Evolutionary conservation across 331 rosid genomes (phyloP), one percentile per base, ranked within the genome.

Genomic region (Spiraea crenata): DNA sequence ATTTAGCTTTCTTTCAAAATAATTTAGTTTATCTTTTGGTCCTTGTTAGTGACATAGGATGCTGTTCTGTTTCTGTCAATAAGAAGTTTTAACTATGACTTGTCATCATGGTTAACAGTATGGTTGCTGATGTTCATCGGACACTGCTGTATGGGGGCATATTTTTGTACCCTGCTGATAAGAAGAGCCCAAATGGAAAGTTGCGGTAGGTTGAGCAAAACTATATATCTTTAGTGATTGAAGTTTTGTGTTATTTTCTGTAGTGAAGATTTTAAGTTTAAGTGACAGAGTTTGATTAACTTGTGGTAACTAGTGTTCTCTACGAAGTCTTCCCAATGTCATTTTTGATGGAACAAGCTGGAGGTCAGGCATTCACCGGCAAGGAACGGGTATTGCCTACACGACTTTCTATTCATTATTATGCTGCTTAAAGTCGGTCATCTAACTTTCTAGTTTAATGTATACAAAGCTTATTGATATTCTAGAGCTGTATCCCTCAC

Each of bases 291-390:
- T 64, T 65, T 14, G 55, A 14, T 48, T 44, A 9, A 37, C 56
- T 34, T 51, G 60, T 31, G 48, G 71, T 42, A 10, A 63, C 61
- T 55, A 92, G 96, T 82, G 95, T 92, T 56, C 83, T 92, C 78
- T 92, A 92, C 63, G 98, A 92, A 75, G 98, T 92, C 51, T 92
- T 92, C 77, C 98, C 98, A 5, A 89, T 92, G 98, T 90, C 98
- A 31, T 92, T 87, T 78, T 79, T 92, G 86, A 65, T 92, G 89
- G 98, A 92, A 80, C 88, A 88, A n/a, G 98, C 98, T 17, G 98
- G 95, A 69, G 98, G 98, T 62, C 92, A 87, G 70, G 75, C 96
- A 11, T 92, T 92, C 86, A 92, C 98, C 0, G 96, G 98, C 81
- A 92, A 88, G 68, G 78, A 80, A 77, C 71, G 95, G 92, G 95